Evolutionary conservation across 306 rosid species (phyloP).

Genomic region (Begonia loranthoides): DNA sequence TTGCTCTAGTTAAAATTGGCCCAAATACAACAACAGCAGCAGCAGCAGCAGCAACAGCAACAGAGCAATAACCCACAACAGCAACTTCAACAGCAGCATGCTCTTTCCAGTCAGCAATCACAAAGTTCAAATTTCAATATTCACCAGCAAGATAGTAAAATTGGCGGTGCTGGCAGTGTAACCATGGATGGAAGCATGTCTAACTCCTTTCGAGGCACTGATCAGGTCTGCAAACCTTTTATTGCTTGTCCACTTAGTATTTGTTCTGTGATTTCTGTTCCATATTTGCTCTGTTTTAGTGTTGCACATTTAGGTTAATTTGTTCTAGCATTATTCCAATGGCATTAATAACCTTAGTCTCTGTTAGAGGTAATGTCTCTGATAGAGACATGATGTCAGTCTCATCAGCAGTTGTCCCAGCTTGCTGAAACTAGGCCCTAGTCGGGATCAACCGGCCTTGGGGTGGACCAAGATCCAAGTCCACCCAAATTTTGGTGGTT

Average conservation of each 20-base stretch:
- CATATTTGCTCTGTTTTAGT: no score
- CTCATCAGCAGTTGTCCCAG: no score
- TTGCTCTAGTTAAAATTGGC: constrained; percentile 67
- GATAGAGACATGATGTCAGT: no score
- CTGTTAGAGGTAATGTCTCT: no score
- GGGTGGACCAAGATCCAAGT: no score
- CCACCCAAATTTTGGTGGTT: no score
- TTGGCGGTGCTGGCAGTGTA: constrained; percentile 64
- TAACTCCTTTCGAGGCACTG: constrained; percentile 94
- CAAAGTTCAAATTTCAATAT: constrained; percentile 63
- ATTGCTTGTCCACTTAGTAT: neutral
- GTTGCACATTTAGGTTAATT: no score
- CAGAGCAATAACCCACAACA: constrained; percentile 46
- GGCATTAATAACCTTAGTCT: no score
- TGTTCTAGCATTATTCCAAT: no score
- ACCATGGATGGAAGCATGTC: constrained; percentile 84
- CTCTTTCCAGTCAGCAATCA: constrained; percentile 77
- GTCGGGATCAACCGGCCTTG: no score
- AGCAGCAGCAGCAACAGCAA: constrained; percentile 37
- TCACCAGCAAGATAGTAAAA: constrained; percentile 76
- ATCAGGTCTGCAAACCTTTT: constrained; percentile 48
- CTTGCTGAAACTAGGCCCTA: no score
- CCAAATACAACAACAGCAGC: constrained; percentile 46
- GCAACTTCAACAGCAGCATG: constrained; percentile 62
- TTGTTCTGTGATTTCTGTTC: no score